Conservation (phyloP, 2,329 filamentous ascomycete species). For the Colletotrichum graminicola region DNA sequence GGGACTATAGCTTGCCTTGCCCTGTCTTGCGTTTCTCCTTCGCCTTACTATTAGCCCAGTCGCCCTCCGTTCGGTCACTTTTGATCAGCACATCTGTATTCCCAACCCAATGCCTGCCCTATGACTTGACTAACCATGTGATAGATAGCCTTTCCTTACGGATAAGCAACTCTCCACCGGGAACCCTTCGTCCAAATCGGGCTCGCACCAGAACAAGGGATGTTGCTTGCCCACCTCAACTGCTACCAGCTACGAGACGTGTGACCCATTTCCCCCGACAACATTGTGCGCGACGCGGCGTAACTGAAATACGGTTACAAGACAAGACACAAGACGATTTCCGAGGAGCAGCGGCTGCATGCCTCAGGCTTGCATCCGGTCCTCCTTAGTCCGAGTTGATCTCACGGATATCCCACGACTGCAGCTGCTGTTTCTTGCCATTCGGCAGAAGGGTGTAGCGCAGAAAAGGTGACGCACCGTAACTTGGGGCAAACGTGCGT, state of each 20-base stretch:
- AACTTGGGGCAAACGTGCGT: not conserved
- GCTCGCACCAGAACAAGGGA: conserved; percentile 26
- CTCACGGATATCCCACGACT: not conserved
- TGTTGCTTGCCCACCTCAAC: conserved; percentile 11
- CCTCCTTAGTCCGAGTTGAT: not conserved
- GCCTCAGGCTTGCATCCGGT: not conserved
- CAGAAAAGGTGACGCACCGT: conserved; percentile 4
- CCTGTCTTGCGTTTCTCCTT: conserved; percentile 10
- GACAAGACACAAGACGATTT: not conserved
- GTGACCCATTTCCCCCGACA: not conserved
- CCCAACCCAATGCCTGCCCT: conserved; percentile 10
- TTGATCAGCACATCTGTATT: conserved; percentile 2
- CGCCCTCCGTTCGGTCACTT: conserved; percentile 9
- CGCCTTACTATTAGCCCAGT: conserved; percentile 14
- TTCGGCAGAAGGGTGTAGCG: not conserved
- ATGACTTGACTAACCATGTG: not conserved
- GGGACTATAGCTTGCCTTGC: conserved; percentile 3
- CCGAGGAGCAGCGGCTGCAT: not conserved
- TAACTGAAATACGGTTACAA: not conserved
- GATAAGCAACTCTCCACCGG: conserved; percentile 23
- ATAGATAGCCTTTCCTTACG: conserved; percentile 8
- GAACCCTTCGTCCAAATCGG: conserved; percentile 4
- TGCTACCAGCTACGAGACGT: conserved; percentile 10
- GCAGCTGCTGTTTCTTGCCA: not conserved
- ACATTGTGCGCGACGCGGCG: conserved; percentile 13